Evolutionary conservation across 2,329 filamentous ascomycete genomes (phyloP).

Genomic region (Neobulgaria alba): DNA sequence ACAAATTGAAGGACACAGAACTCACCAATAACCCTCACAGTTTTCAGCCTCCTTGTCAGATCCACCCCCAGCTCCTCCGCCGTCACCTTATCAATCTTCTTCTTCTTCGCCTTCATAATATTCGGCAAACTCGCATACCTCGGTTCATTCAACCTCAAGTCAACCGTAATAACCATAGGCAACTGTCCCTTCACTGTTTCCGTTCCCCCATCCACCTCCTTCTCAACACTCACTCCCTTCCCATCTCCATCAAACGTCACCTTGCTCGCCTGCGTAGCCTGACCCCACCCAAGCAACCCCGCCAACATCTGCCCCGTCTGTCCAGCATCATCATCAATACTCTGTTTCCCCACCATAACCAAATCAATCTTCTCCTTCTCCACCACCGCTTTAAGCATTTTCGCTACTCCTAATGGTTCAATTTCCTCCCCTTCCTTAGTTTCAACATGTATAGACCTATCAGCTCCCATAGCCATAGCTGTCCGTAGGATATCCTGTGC

Average conservation of each 20-base stretch:
- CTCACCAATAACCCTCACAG: slow-evolving; percentile 76
- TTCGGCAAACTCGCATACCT: slow-evolving; percentile 92
- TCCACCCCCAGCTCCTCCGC: slow-evolving; percentile 75
- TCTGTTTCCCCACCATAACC: slow-evolving; percentile 93
- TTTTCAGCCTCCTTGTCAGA: slow-evolving; percentile 69
- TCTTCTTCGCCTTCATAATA: slow-evolving; percentile 99
- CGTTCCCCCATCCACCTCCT: slow-evolving; percentile 91
- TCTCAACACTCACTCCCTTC: slow-evolving; percentile 66
- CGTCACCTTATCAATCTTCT: slow-evolving; percentile 89
- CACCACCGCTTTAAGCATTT: slow-evolving; percentile 73
- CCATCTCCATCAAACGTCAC: slow-evolving; percentile 63
- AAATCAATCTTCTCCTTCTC: slow-evolving; percentile 82
- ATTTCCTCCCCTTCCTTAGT: slow-evolving; percentile 65
- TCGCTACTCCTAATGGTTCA: slow-evolving; percentile 87
- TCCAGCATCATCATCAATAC: slow-evolving; percentile 89
- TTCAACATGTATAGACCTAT: slow-evolving; percentile 84
- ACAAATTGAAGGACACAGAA: slow-evolving; percentile 16
- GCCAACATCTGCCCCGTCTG: slow-evolving; percentile 99
- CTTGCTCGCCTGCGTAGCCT: slow-evolving; percentile 88
- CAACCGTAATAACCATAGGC: slow-evolving; percentile 91
- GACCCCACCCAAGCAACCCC: slow-evolving; percentile 81
- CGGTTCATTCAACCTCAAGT: slow-evolving; percentile 89
- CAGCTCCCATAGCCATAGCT: slow-evolving; percentile 97
- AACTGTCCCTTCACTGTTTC: slow-evolving; percentile 82
- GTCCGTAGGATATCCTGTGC: slow-evolving; percentile 82